Base-by-base conservation (phyloP, 495 filamentous ascomycete genomes). In the Penicillium argentinense region DNA sequence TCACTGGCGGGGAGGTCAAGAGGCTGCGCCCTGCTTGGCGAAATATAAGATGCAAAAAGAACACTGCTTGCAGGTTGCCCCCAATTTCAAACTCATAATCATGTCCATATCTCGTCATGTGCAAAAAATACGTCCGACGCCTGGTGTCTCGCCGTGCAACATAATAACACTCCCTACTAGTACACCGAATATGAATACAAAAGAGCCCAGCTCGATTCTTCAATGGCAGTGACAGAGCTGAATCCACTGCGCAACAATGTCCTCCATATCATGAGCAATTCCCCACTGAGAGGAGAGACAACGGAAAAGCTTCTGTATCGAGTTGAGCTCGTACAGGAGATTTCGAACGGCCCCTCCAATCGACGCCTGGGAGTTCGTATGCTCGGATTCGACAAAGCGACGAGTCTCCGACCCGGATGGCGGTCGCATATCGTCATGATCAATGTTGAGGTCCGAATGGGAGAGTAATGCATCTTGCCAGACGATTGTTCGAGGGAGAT, bases 241-340 rank as follows among this genome's bases (percentile, higher is more conserved):
- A 48, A 74, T 77, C 74, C 74, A 77, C 34, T 67, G 56, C 7
- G 71, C 63, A 32, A 75, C 46, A 32, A 75, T 67, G 29, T 73
- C 65, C 39, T 71, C 72, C 74, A 77, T 77, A 42, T 77, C 71
- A 56, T 67, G 64, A 14, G 74, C 74, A 45, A 77, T 67, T 0
- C 73, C 72, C 73, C 73, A 77, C 45, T 77, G 73, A 3, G 67
- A 68, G 13, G 59, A 66, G 3, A 77, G 52, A 42, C 73, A 75
- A 13, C 71, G 63, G 44, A 77, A 75, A 3, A 77, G 56, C 49
- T 75, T 77, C 50, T 74, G 73, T 58, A 75, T 73, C 12, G 71
- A 73, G 42, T 75, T 75, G 44, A 77, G 56, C 44, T 77, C 73
- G 54, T 77, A 77, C 9, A 75, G 47, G 18, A 77, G 49, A 52